Base-by-base conservation (phyloP, 2,329 filamentous ascomycete species). In the Talaromyces amestolkiae region DNA sequence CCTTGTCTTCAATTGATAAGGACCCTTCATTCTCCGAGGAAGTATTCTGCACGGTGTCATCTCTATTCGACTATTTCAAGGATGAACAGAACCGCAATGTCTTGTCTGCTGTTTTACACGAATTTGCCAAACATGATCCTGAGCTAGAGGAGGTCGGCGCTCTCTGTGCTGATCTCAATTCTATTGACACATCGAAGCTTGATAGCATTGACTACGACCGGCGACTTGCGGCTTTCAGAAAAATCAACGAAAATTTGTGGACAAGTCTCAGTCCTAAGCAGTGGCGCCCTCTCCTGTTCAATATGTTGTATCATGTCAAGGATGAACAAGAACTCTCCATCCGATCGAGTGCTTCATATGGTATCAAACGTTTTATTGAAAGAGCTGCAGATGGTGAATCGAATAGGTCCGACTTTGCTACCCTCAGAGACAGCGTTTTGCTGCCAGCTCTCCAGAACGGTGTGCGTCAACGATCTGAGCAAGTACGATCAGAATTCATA, bases 261-360 rank as follows among this genome's bases (percentile, higher is more conserved):
- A 75, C 75, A 0, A 78, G 82, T 0, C 87, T 93, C 67, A 89
- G 86, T 0, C 79, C 88, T 1, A 85, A 85, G 65, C 91, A 97
- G 76, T 99, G 95, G 94, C 85, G 89, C 61, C 93, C 95, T 6
- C 78, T 99, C 22, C 80, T 98, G 11, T 91, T 93, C 79, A 99
- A 98, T 73, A 86, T 96, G 81, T 83, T 97, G 1, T 98, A 89
- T 78, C 95, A 90, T 73, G 89, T 97, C 69, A 89, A 88, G 69
- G 87, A 94, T 69, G 89, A 92, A 64, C 92, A 97, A 68, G 95
- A 99, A 75, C 89, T 96, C 69, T 91, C 92, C 54, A 91, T 97
- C 58, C 81, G 97, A 65, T 83, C 86, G 2, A 97, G 94, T 75
- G 92, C 95, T 7, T 91, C 93, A 0, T 90, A 93, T 72, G 87